Conservation (phyloP, 306 rosid species). For the Leucaena leucocephala region DNA sequence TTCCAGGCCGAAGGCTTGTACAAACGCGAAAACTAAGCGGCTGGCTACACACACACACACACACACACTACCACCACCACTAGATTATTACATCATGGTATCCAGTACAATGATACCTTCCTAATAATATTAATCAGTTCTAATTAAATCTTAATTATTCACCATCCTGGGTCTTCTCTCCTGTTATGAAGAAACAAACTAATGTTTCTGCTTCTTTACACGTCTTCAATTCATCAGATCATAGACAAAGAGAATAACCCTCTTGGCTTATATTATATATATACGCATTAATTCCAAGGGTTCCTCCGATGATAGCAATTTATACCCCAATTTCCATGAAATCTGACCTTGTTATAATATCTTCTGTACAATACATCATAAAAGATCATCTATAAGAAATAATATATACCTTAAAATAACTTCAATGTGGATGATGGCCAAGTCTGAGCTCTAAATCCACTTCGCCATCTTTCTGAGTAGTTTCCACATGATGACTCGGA, state of each 20-base stretch:
- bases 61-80: background rate
- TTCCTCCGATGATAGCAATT: background rate
- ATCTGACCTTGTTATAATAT: background rate
- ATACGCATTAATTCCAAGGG: background rate
- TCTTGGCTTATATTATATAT: background rate
- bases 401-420: slow-evolving; percentile 27
- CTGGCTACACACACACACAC: background rate
- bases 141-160: slow-evolving; percentile 17
- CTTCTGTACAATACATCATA: slow-evolving; percentile 27
- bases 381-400: background rate
- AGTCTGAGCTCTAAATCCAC: slow-evolving; percentile 93
- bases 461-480: slow-evolving; percentile 47
- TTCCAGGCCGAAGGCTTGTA: slow-evolving; percentile 29
- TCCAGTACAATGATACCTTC: background rate
- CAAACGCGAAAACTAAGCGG: slow-evolving; percentile 22
- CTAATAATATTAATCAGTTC: slow-evolving; percentile 26
- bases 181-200: slow-evolving; percentile 10
- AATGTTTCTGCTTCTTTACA: background rate
- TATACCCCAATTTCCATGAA: background rate
- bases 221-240: slow-evolving; percentile 11
- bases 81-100: slow-evolving; percentile 31
- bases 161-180: slow-evolving; percentile 20
- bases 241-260: background rate
- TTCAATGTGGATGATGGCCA: slow-evolving; percentile 58
- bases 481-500: slow-evolving; percentile 40